Conservation (phyloP, 2,329 filamentous ascomycete species). For the Fusarium coicis region DNA sequence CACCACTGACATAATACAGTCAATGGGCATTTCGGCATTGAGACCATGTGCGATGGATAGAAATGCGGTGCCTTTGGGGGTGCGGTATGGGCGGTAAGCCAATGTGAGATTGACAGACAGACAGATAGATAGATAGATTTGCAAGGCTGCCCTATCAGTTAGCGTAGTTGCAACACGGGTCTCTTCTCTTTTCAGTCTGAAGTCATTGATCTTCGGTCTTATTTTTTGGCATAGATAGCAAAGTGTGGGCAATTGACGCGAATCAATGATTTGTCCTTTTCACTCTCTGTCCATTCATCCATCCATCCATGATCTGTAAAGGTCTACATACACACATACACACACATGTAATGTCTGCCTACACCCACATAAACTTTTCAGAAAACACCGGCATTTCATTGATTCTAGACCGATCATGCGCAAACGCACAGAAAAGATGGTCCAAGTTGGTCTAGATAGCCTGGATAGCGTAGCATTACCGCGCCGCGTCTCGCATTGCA, state of each 20-base stretch:
- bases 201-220: conserved; percentile 9
- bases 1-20: not conserved
- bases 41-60: not conserved
- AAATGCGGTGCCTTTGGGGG: conserved; percentile 17
- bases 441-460: not conserved
- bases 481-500: not conserved
- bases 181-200: not conserved
- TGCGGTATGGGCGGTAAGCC: conserved; percentile 14
- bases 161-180: conserved; percentile 14
- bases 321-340: not conserved
- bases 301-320: not conserved
- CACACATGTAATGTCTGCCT: not conserved
- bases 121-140: not conserved
- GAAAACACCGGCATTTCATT: conserved; percentile 15
- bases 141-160: conserved; percentile 28
- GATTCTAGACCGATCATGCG: conserved; percentile 30
- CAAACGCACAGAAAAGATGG: conserved; percentile 7
- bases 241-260: not conserved
- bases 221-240: conserved; percentile 15
- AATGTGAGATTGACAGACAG: not conserved
- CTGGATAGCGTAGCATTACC: conserved; percentile 14
- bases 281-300: not conserved
- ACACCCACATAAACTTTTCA: conserved; percentile 5
- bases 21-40: conserved; percentile 3
- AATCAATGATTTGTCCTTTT: not conserved